Evolutionary conservation across 2,329 filamentous ascomycete species (phyloP), one percentile per base, ranked within the genome.

Genomic region (Exophiala mesophila): DNA sequence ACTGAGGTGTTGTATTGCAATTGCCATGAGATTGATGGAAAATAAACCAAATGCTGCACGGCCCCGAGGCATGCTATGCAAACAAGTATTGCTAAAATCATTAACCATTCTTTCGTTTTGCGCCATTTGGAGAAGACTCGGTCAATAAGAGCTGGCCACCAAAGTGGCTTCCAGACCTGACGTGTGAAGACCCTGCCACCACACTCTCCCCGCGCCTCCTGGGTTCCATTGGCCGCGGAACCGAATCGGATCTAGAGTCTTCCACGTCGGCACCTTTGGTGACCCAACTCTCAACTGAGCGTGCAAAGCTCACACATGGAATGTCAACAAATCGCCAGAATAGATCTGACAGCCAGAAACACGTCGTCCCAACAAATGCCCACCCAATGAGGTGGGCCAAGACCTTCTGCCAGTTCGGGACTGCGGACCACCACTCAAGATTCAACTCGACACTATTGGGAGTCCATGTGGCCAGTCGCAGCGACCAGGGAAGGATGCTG

Each of bases 271-370:
- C 44, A 13, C 32, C 38, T 9, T 15, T 21, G 12, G 44, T 46
- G n/a, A 46, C 16, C 38, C 33, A 46, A 21, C 23, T 34, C 35
- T 47, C 44, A 19, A 43, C 39, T 3, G 5, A 9, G 9, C 39
- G 34, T 16, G 41, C 36, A 18, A 77, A 69, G 35, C 63, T 67
- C 7, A 76, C 65, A 56, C 69, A 65, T 1, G 70, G 71, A 3
- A 65, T 59, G 57, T 82, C 78, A 4, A 82, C 67, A 2, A 61
- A 61, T 18, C 76, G 66, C 74, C 76, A 80, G 54, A 80, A 80
- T 4, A 82, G 37, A 56, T 82, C 77, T 2, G 73, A 71, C 3
- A 69, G 62, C 70, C 75, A 80, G 5, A 80, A 64, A 1, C 73
- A 57, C 18, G 66, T 40, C 3, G 64, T 58, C 3, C 66, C 53